Base-by-base conservation (phyloP, 495 filamentous ascomycete genomes). In the Filosporella fistucella region DNA sequence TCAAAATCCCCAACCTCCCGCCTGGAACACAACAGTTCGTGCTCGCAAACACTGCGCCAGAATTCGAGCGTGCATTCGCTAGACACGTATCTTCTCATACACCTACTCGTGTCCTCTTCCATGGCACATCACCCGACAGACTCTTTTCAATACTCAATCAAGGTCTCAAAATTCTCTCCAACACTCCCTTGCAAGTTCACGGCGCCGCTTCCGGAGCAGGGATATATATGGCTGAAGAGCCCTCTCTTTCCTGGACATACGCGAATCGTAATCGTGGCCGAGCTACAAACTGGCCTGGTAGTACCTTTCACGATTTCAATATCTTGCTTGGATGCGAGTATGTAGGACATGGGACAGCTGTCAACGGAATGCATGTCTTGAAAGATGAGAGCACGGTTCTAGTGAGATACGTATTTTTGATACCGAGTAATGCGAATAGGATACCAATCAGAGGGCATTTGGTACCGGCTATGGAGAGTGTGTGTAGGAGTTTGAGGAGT, bases 401-500 rank as follows among this genome's bases (percentile, higher is more conserved):
- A 51, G 54, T 66, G 12, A 45, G 63, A 14, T 64, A 66, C 51
- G 28, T 66, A 10, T 64, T 64, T 46, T 42, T 64, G 43, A 54
- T 62, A 18, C 47, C 51, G 36, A 22, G 18, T 0, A 33, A 10
- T 0, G 44, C n/a, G 25, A 16, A 43, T 6, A 12, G 13, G 25
- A 32, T 54, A 29, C 63, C 63, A 14, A 39, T 49, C 13, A 46
- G 41, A 25, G 45, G 21, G 9, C 56, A 63, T 45, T 21, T 66
- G 0, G 43, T 28, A 14, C 45, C 54, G 18, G 55, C 61, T 3
- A 58, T 66, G 56, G n/a, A 29, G 44, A 63, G 50, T 45, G 57
- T 56, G 21, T 62, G 53, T 57, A 38, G 22, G 20, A 16, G 21
- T 9, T 38, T 51, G 33, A 44, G 47, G 18, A 28, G 20, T 6